Base-by-base conservation (phyloP, 2,329 filamentous ascomycete species). In the Ceratocystis destructans region DNA sequence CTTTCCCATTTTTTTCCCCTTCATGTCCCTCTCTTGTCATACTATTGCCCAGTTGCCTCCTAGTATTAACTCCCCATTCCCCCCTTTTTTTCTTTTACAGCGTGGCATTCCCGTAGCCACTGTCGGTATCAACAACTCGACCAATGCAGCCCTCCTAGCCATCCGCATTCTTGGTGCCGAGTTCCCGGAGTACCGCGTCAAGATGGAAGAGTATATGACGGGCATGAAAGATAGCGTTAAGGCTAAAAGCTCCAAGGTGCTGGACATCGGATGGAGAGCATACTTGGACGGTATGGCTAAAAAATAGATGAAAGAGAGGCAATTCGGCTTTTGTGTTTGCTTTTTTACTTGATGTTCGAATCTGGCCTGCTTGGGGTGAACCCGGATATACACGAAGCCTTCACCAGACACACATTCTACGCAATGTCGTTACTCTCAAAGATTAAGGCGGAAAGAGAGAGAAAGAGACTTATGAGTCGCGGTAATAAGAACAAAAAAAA, bases 51-150 rank as follows among this genome's bases (percentile, higher is more conserved):
- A 41, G 37, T 41, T 62, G 69, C 76, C 74, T 25, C n/a, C 22
- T 20, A n/a, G 48, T 37, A n/a, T 37, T 65, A 61, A 68, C 45
- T 12, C 22, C 3, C 12, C 37, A 41, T 3, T 20, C 45, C 45
- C 48, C 15, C 12, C 4, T 2, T 53, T 25, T 53, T 1, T 1
- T 28, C 6, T 25, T 25, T 22, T 1, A 12, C 33, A 68, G 66
- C 76, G 82, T 71, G 88, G 88, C 12, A 82, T 87, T 62, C 88
- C 88, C 8, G 85, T 87, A 15, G 87, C 88, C 5, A 90, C 87
- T 0, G 87, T 92, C 2, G 88, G 84, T 10, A 90, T 91, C 74
- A 89, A 90, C 75, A 91, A 91, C 76, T 87, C 86, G 28, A 87
- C 87, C 66, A 92, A 91, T 71, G 88, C 88, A 0, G 88, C 84